Base-by-base conservation (phyloP, 345 rosid genomes). In the Lumnitzera racemosa region DNA sequence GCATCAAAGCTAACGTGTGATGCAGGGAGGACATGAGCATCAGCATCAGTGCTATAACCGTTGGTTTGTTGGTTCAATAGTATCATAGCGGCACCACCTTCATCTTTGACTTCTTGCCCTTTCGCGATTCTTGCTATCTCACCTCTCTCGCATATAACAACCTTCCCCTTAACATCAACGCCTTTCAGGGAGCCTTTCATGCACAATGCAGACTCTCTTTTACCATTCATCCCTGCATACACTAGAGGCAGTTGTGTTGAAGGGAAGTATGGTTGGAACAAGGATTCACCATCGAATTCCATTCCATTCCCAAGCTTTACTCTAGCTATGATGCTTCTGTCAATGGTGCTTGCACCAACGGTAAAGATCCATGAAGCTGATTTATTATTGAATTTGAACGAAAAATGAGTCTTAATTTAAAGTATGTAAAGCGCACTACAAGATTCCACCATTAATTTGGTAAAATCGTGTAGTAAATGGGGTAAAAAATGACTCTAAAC, bases 291-390 rank as follows among this genome's bases (percentile, higher is more conserved):
- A 12, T 72, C 71, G 5, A 68, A 53, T 25, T n/a, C 81, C 79
- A 53, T 78, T 27, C 31, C 79, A 53, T 78, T 27, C 31, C 83
- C 82, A 4, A 86, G 74, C 52, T 60, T 51, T 1, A 76, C 81
- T 20, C 62, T 70, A 16, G 85, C 82, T 1, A 61, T 49, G n/a
- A 86, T 62, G 66, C 61, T 79, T 62, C 92, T 72, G 49, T 86
- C 83, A 49, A 68, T 61, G 11, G 87, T 78, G 61, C 83, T 81
- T 20, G 87, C 89, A 50, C 87, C 89, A 12, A 79, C 83, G 0
- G 85, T 83, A 13, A 83, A 68, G 49, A 83, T 77, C 89, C 89
- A 83, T 0, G 87, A 89, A 15, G 89, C 91, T n/a, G n/a, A n/a
- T n/a, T n/a, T n/a, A n/a, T n/a, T n/a, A n/a, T n/a, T n/a, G n/a